phyloP scores from a whole-genome alignment of 2,329 filamentous ascomycete species.

The Aspergillus aculeatinus region DNA sequence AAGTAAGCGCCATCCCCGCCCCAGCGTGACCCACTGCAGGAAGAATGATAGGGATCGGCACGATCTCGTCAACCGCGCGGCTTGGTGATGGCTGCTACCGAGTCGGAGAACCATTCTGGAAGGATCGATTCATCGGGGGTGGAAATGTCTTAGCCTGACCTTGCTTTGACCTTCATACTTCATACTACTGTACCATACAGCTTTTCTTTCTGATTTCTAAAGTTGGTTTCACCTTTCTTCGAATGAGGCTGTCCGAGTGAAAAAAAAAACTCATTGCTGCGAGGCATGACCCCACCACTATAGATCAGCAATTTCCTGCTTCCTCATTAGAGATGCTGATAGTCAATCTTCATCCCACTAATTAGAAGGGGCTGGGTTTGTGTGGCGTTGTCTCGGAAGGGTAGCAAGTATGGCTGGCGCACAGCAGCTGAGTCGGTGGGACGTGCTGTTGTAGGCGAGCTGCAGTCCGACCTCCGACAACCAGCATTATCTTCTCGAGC shows the following conservation, averaged over 20 bases:
- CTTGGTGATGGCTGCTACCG: not conserved
- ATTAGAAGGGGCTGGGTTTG: not conserved
- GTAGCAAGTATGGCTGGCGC: not conserved
- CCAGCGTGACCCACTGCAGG: slow-evolving; percentile 18
- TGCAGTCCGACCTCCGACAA: not conserved
- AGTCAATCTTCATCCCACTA: not conserved
- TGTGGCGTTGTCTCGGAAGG: not conserved
- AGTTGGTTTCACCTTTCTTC: no score
- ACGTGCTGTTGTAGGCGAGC: not conserved
- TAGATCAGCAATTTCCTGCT: no score
- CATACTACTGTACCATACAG: no score
- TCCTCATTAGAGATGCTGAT: no score
- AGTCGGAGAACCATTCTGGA: not conserved
- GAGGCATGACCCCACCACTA: no score
- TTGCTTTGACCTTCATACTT: not conserved
- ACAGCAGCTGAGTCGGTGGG: not conserved
- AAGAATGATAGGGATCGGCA: slow-evolving; percentile 17
- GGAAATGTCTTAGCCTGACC: not conserved
- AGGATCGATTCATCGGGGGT: not conserved
- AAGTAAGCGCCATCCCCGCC: slow-evolving; percentile 24
- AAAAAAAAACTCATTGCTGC: no score
- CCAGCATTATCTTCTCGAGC: not conserved
- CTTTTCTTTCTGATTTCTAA: no score
- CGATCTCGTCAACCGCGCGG: slow-evolving; percentile 8
- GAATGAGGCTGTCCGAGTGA: no score